Conservation (phyloP, 1,284 basidiomycete species). For the Sanghuangporus weigelae region DNA sequence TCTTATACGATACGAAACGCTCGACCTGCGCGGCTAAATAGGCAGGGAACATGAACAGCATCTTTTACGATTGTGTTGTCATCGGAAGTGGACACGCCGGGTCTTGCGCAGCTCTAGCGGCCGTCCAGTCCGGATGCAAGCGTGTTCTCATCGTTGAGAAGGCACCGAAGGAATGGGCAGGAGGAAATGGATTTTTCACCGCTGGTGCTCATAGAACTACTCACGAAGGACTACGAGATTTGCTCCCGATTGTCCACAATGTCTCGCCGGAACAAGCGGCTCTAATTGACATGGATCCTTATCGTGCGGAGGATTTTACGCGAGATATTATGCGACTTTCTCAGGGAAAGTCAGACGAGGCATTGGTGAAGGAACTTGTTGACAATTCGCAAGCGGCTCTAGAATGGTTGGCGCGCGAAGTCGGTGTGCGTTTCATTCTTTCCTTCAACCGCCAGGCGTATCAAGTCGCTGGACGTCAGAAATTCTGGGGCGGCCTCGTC, state of each 20-base stretch:
- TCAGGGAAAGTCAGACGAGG: slow-evolving; percentile 40
- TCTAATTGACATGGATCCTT: slow-evolving; percentile 53
- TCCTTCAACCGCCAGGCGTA: slow-evolving; percentile 65
- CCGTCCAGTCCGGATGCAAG: slow-evolving; percentile 50
- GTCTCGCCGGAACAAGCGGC: slow-evolving; percentile 37
- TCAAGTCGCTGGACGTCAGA: slow-evolving; percentile 52
- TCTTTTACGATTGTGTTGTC: slow-evolving; percentile 45
- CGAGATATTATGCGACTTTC: slow-evolving; percentile 57
- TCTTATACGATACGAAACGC: neutral
- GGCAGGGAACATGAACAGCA: neutral
- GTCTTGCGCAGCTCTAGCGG: slow-evolving; percentile 57
- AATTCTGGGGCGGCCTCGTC: slow-evolving; percentile 66
- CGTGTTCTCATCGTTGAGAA: slow-evolving; percentile 62
- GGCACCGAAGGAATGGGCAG: slow-evolving; percentile 55
- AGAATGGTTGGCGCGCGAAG: slow-evolving; percentile 47
- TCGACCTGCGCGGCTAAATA: neutral
- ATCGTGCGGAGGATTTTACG: slow-evolving; percentile 48
- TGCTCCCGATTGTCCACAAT: slow-evolving; percentile 49
- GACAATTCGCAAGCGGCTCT: slow-evolving; percentile 48
- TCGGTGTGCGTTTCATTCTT: slow-evolving; percentile 51
- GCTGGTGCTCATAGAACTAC: slow-evolving; percentile 60
- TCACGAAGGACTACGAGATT: slow-evolving; percentile 51
- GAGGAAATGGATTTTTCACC: slow-evolving; percentile 69
- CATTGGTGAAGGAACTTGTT: slow-evolving; percentile 49
- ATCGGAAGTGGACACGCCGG: slow-evolving; percentile 68